Percentiles rank a stretch among this genome's conserved stretches.
These are phyloP conservation scores for Sarcodon aspratus DNA, from an alignment of 768 basidiomycete species.

Conservation along the genomic window DNA sequence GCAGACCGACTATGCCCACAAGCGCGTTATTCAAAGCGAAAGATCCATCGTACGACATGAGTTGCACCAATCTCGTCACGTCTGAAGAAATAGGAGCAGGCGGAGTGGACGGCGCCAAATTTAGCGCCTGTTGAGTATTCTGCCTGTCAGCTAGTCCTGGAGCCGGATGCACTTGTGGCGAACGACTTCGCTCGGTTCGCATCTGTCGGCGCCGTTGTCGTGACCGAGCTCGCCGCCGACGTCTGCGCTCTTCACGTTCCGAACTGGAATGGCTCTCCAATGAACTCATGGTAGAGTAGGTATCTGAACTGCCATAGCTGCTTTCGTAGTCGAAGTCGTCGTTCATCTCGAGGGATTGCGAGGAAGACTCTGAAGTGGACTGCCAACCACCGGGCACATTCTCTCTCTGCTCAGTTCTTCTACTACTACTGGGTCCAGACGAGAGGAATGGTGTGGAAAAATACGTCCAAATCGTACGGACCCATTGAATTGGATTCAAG, in stretches of 20 bases:
- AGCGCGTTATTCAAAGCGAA: constrained; percentile 25
- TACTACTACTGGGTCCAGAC: not conserved
- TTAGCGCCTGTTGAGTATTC: constrained; percentile 22
- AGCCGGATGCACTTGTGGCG: constrained; percentile 12
- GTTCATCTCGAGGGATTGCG: not conserved
- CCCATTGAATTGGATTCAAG: not conserved
- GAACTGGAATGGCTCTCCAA: constrained; percentile 26
- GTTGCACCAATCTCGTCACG: constrained; percentile 23
- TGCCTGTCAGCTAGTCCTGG: not conserved
- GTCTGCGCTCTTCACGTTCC: not conserved
- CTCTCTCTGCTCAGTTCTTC: not conserved
- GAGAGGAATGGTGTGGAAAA: not conserved
- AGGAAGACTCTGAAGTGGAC: not conserved
- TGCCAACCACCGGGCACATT: not conserved
- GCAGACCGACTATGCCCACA: constrained; percentile 22
- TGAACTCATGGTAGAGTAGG: constrained; percentile 40
- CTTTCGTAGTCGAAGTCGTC: constrained; percentile 11
- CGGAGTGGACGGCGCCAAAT: constrained; percentile 9
- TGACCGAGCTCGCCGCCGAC: not conserved
- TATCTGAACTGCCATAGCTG: constrained; percentile 18
- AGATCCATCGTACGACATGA: constrained; percentile 38
- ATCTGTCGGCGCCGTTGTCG: constrained; percentile 24
- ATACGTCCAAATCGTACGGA: not conserved
- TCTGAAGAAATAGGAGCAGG: constrained; percentile 10
- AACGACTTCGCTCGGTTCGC: constrained; percentile 11